These are phyloP conservation scores for Ceratocystis variospora DNA, from an alignment of 2,329 filamentous ascomycete species.

Conservation along the genomic window DNA sequence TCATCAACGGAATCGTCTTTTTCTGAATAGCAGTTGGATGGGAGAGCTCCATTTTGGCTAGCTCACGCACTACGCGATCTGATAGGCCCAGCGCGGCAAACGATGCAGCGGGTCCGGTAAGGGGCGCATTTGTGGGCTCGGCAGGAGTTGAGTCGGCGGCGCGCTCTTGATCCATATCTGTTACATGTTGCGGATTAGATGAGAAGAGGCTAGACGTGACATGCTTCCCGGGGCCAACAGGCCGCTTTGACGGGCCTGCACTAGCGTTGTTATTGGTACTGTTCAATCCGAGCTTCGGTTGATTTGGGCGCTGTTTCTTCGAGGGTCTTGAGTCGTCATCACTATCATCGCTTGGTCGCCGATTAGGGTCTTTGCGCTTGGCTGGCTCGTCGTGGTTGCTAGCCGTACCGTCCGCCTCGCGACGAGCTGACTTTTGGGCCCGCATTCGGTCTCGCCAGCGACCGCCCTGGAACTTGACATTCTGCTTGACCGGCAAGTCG, in stretches of 20 bases:
- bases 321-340: conserved; percentile 21
- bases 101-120: conserved; percentile 68
- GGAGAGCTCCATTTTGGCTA: conserved; percentile 77
- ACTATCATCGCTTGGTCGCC: conserved; percentile 23
- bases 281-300: conserved; percentile 15
- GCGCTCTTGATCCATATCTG: conserved; percentile 40
- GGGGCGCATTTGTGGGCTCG: conserved; percentile 78
- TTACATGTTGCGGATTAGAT: conserved; percentile 66
- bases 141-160: conserved; percentile 39
- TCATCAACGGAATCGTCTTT: conserved; percentile 66
- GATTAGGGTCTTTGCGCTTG: conserved; percentile 27
- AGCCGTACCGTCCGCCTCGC: conserved; percentile 10
- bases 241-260: not conserved
- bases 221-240: conserved; percentile 30
- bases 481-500: conserved; percentile 48
- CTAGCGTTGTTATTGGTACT: not conserved
- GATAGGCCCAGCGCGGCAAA: conserved; percentile 81
- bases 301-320: conserved; percentile 24
- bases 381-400: conserved; percentile 23
- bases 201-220: conserved; percentile 87
- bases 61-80: conserved; percentile 62
- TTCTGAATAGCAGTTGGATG: conserved; percentile 92
- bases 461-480: conserved; percentile 69
- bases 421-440: conserved; percentile 13
- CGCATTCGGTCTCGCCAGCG: conserved; percentile 72